Evolutionary conservation across 805 yeast genomes (phyloP), one percentile per base, ranked within the genome.

Genomic region (Candida tallmaniae): DNA sequence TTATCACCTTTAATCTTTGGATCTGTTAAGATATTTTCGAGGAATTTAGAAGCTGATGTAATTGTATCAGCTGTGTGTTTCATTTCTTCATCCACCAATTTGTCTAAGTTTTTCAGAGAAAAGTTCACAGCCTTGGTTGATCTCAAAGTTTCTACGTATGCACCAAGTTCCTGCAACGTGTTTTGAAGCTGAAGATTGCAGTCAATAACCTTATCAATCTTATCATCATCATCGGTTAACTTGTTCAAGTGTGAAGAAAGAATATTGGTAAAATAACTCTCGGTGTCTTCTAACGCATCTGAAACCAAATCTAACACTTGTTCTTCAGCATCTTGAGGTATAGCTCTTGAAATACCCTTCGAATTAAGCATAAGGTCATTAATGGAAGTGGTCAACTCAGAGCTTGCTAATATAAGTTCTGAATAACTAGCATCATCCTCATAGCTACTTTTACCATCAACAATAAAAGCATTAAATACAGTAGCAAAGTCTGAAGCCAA

Each of bases 401-500:
- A 76, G 32, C 82, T 72, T 0, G 82, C 66, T 43, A 74, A 72
- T 42, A 86, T 79, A 18, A 82, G 72, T 20, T 69, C 66, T 4
- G 78, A 68, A 46, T 80, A 85, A 40, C 78, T 84, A 19, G 78
- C 73, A 26, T 60, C 62, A 29, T 61, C 59, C 20, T 55, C 51
- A 25, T 59, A 57, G 6, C 57, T 44, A 34, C 70, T 67, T 33
- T 76, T 76, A 5, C 90, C 94, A 51, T 84, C 95, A 4, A 83
- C 88, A 34, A 86, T 65, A 49, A 75, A 81, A 34, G 76, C 71
- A 52, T 81, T 84, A 65, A 85, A 86, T 5, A 80, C 76, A 17
- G 79, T 74, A 4, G 95, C 83, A 56, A 88, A 85, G 25, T 82
- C 89, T 5, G 89, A 84, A 0, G 89, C 87, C 11, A 74, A 63